Base-by-base conservation (phyloP, 192 early-diverging fungal genomes). In the Coemansia sp. region DNA sequence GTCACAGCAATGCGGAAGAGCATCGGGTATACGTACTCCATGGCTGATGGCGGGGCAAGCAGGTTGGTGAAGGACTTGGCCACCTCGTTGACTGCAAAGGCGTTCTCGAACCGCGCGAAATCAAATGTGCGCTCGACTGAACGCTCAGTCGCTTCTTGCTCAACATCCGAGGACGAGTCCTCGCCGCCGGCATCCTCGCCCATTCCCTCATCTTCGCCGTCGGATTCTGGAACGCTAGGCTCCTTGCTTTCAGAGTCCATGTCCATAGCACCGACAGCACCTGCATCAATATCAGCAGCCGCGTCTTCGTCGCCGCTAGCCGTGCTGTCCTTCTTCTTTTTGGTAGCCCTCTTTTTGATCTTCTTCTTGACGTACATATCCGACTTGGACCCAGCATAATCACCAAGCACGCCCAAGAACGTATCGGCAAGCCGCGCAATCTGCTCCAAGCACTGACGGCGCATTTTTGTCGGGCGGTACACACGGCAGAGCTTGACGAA, bases 401-500 rank as follows among this genome's bases (percentile, higher is more conserved):
- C 58, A 18, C 53, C 49, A 21, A 79, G 58, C 4, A 63, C 65
- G 11, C 10, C 18, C 62, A 79, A 25, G 50, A 79, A 79, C 11
- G 76, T 69, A 51, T 79, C 76, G 10, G 60, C 51, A 40, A 69
- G 54, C 40, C 47, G 58, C 0, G 63, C 76, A 12, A 73, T 58
- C 43, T 73, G 69, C 49, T 64, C 70, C 65, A 73, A 38, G 33
- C 72, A 79, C 27, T 27, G 54, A 23, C 55, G 62, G 12, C 65
- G 30, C 25, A 56, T 48, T 22, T 58, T 65, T 4, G 65, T 72
- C 6, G 76, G 76, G 25, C 64, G 56, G 63, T 51, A 79, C 4
- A 65, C 62, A 25, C 76, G 69, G 24, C 76, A 79, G 24, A 79
- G 42, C 46, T 58, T 49, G 38, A 68, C 63, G 63, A 79, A 73